A percentile compares a stretch with the other conserved stretches of the same genome.
Evolutionary conservation across 306 rosid species (phyloP).

Genomic region (Glycine latifolia): DNA sequence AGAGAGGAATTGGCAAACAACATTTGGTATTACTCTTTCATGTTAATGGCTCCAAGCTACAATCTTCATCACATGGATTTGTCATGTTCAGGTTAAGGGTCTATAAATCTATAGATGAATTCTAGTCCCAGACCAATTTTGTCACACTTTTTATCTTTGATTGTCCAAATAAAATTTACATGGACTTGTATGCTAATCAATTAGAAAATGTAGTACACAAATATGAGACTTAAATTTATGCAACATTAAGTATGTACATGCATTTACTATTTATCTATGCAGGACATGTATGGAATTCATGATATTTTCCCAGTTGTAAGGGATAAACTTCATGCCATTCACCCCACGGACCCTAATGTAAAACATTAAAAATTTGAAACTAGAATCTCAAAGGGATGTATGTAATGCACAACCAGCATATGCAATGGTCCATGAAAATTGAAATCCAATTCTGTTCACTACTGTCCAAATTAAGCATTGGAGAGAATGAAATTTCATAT

Average conservation of each 20-base stretch:
- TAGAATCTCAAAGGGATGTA: conserved; percentile 6
- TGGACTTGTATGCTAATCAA: conserved; percentile 40
- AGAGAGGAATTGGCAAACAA: neutral
- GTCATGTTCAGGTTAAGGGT: conserved; percentile 26
- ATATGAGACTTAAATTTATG: neutral
- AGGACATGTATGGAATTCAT: neutral
- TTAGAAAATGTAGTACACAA: conserved; percentile 22
- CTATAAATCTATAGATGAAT: neutral
- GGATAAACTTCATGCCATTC: conserved; percentile 16
- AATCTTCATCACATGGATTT: conserved; percentile 32
- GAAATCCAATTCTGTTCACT: conserved; percentile 17
- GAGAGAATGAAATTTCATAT: conserved; percentile 7
- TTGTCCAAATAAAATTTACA: conserved; percentile 34
- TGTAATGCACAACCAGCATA: neutral
- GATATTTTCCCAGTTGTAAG: neutral
- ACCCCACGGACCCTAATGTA: neutral
- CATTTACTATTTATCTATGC: conserved; percentile 19
- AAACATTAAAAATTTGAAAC: conserved; percentile 25
- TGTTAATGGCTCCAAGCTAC: conserved; percentile 13
- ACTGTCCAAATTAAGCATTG: conserved; percentile 3
- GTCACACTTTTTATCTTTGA: conserved; percentile 12
- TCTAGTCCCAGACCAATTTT: neutral
- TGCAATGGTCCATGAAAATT: conserved; percentile 12
- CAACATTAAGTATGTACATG: neutral
- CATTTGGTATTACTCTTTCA: neutral